Evolutionary conservation across 1,139 yeast genomes (phyloP), one percentile per base, ranked within the genome.

Genomic region (Suzukiozyma palmioleophila): DNA sequence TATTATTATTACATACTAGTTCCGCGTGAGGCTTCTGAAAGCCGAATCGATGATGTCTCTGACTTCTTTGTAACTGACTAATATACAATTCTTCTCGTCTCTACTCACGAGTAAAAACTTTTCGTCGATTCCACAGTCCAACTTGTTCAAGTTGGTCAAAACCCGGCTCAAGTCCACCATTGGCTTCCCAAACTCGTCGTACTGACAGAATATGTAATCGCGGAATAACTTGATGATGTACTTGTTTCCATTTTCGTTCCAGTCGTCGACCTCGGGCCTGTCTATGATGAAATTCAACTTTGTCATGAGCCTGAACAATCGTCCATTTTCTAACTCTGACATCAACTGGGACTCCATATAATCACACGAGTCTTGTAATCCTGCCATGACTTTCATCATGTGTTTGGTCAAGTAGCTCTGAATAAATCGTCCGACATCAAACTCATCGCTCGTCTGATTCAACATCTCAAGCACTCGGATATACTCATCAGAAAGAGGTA

Each of bases 101-200:
- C 84, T 75, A 25, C 94, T 82, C 6, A 88, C 86, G 44, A 92
- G 71, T 56, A 89, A 66, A 22, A 92, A 63, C 52, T 78, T 81
- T 59, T 92, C 98, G 39, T 87, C 92, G 35, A 84, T 75, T 1
- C 97, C 98, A 11, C 94, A 95, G 58, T 94, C 99, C 44, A 92
- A 68, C 60, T 92, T 92, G 63, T 92, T 92, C 52, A 92, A 66
- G 49, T 84, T 78, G 38, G 78, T 69, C 47, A 94, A 66, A 3
- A 90, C 94, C 57, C 89, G 88, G 2, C 90, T 82, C 50, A 92
- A 68, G 60, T 94, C 97, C 41, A 88, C 67, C 3, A 82, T 77
- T 2, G 96, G 89, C 51, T 76, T 75, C 13, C 96, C 96, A 27
- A 64, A 62, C 39, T 84, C 94, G 56, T 88, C 89, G 35, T 73